Conservation (phyloP, 139 green algal genomes). For the Raphidocelis subcapitata region DNA sequence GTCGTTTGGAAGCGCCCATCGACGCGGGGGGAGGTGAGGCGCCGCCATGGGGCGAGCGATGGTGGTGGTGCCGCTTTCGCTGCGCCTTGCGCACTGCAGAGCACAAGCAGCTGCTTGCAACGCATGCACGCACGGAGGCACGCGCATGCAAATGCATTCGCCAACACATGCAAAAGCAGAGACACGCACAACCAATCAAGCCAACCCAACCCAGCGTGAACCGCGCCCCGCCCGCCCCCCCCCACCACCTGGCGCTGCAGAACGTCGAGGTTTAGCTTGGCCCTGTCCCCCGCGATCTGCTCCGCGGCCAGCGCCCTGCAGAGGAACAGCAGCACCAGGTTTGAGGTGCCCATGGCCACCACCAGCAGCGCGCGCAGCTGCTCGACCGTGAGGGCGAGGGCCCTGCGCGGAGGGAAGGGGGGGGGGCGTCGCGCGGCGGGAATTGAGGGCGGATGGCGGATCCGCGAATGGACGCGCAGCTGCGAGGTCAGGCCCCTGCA, state of each 20-base stretch:
- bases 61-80: not conserved
- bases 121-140: too few species aligned
- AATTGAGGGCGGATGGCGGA: too few species aligned
- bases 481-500: not conserved
- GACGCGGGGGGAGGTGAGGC: too few species aligned
- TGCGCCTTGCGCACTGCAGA: not conserved
- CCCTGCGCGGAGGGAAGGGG: not conserved
- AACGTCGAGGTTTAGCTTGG: slow-evolving; percentile 20
- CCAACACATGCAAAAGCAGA: too few species aligned
- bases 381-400: slow-evolving; percentile 23
- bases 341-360: slow-evolving; percentile 9
- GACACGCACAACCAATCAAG: too few species aligned
- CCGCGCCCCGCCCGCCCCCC: too few species aligned
- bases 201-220: too few species aligned
- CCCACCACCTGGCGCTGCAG: slow-evolving; percentile 23
- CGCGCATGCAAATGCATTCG: not conserved
- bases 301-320: slow-evolving; percentile 7
- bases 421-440: too few species aligned
- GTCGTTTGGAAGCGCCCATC: too few species aligned
- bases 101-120: too few species aligned
- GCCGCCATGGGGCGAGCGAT: too few species aligned
- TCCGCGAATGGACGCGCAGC: not conserved
- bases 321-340: slow-evolving; percentile 19
- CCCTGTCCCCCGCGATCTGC: slow-evolving; percentile 14
- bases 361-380: slow-evolving; percentile 25